Base-by-base conservation (phyloP, 768 basidiomycete species). In the Boletus tylopilopsis region DNA sequence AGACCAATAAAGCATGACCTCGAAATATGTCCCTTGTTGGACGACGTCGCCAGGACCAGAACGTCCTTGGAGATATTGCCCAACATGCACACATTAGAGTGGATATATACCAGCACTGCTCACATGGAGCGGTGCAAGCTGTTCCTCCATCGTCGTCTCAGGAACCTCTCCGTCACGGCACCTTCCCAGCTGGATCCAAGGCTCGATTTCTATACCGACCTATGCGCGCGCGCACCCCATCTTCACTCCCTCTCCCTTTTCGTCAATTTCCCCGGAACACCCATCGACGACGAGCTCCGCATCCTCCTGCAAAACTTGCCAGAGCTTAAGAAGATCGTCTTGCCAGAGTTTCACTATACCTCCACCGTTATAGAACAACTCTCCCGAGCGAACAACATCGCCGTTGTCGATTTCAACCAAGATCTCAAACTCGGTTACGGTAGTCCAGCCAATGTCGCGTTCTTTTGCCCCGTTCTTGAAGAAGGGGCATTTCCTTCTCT, bases 71-170 rank as follows among this genome's bases (percentile, higher is more conserved):
- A 76, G 43, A 74, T 85, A 43, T 62, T 85, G 3, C 84, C 84
- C 7, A 76, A 76, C 54, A 65, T 82, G 49, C 73, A 75, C 34
- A 70, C 71, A 3, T 67, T 87, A 6, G 64, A 72, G 16, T 85
- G 82, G 81, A 59, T 59, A 22, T 64, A 63, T 7, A n/a, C 39
- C 5, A 43, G 16, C n/a, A 19, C 49, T 12, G 59, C 60, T 0
- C 55, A 64, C n/a, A 57, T 70, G 58, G 66, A 71, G 21, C 64
- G 66, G 16, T 68, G 72, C 38, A 72, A 79, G 22, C 58, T 84
- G 45, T 85, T 85, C 64, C 81, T 85, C 74, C 79, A 82, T 58
- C 63, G 67, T 29, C 73, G 71, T 40, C 67, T 86, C 49, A 78
- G 70, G 52, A 51, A 67, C 34, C 68, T 76, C 44, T 41, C 56